Conservation (phyloP, 2,329 filamentous ascomycete genomes). For the Colletotrichum melonis region DNA sequence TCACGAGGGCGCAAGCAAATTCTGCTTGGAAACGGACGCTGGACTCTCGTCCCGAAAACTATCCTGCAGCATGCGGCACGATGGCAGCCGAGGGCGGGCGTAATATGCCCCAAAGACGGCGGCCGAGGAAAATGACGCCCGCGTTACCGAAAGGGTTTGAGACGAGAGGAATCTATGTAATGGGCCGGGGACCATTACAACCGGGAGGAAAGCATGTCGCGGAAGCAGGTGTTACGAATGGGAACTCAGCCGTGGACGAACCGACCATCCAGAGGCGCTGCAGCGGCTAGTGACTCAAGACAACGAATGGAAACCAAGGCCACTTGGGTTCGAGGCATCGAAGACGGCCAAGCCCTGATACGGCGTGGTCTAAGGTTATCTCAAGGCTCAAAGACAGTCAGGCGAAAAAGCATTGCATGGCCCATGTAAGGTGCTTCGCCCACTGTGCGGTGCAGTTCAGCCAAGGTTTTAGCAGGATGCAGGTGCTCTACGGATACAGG, state of each 20-base stretch:
- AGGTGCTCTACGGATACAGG: background rate
- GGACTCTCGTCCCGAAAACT: background rate
- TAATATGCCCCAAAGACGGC: background rate
- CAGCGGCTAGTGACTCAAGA: background rate
- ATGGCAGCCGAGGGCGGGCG: background rate
- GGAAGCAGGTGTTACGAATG: background rate
- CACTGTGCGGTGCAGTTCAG: constrained; percentile 1
- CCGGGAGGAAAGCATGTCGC: background rate
- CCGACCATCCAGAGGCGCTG: background rate
- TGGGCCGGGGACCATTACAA: background rate
- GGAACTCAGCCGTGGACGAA: background rate
- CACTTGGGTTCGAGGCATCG: background rate
- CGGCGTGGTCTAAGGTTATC: background rate
- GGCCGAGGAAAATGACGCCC: background rate
- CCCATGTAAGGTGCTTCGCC: constrained; percentile 4
- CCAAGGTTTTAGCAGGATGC: background rate
- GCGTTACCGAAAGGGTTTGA: background rate
- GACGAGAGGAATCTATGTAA: background rate
- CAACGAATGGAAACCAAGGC: background rate
- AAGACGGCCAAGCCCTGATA: background rate
- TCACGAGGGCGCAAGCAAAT: background rate
- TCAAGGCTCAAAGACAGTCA: background rate
- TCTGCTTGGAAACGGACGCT: background rate
- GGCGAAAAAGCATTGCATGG: background rate
- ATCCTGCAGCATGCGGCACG: background rate